Percentiles rank a stretch among this genome's conserved stretches.
Conservation (phyloP, 2,329 filamentous ascomycete genomes). For the Allantophomopsis cytisporea region DNA sequence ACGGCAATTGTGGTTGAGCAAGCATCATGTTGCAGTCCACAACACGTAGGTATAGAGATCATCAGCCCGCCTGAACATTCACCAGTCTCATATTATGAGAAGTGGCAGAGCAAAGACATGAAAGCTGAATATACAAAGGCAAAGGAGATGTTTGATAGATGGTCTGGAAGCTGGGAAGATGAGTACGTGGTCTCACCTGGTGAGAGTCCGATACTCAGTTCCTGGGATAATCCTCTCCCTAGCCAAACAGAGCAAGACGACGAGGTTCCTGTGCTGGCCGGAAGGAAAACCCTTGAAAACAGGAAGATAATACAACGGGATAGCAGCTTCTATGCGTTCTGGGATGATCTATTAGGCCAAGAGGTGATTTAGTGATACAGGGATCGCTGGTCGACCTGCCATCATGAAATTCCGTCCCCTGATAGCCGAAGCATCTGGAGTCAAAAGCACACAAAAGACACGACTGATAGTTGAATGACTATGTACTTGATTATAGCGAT, state of each 20-base stretch:
- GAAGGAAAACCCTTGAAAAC: neutral
- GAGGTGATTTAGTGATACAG: no score
- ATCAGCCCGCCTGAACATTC: neutral
- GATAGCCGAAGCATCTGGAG: no score
- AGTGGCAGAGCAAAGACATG: neutral
- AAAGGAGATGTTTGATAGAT: neutral
- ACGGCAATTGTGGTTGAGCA: neutral
- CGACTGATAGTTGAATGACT: no score
- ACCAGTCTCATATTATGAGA: neutral
- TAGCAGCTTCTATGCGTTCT: neutral
- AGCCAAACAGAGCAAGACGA: neutral
- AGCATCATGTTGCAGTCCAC: neutral
- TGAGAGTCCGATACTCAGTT: neutral
- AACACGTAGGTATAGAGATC: neutral
- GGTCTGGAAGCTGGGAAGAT: neutral
- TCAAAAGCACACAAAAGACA: no score
- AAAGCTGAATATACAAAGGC: neutral
- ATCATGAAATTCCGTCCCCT: no score
- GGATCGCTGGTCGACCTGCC: no score
- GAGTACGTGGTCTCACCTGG: neutral
- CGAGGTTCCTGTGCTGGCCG: neutral
- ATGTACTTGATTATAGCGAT: no score
- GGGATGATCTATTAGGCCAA: neutral
- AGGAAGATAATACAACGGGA: neutral
- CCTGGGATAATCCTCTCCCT: neutral